A percentile compares a stretch with the other conserved stretches of the same genome.
Conservation (phyloP, 1,284 basidiomycete species). For the Schizophyllum amplum region DNA sequence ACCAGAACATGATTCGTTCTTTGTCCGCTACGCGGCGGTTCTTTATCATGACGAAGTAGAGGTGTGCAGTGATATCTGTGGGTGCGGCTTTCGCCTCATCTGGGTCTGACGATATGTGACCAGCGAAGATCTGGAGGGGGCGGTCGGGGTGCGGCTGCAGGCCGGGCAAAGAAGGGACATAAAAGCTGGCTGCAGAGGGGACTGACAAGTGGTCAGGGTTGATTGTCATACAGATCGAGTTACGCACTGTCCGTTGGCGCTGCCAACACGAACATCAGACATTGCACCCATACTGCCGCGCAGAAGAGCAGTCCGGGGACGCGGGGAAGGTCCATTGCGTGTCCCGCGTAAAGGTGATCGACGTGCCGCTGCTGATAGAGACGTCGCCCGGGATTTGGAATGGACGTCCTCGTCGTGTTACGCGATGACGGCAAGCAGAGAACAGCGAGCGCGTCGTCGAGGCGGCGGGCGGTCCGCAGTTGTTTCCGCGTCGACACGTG, state of each 20-base stretch:
- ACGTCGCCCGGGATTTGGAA: neutral
- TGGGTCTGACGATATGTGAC: slow-evolving; percentile 77
- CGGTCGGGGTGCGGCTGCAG: slow-evolving; percentile 62
- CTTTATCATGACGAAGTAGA: slow-evolving; percentile 89
- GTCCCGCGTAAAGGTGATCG: neutral
- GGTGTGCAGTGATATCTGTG: slow-evolving; percentile 63
- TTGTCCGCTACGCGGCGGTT: slow-evolving; percentile 83
- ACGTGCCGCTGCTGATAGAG: neutral
- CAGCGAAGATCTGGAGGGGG: slow-evolving; percentile 75
- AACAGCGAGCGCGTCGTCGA: neutral
- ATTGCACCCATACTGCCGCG: neutral
- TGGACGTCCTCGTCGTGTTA: neutral
- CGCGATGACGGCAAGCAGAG: neutral
- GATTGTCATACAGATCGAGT: neutral
- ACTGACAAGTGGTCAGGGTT: slow-evolving; percentile 27
- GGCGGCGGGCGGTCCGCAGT: neutral
- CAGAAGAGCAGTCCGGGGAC: neutral
- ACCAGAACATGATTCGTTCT: slow-evolving; percentile 91
- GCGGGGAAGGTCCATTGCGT: neutral
- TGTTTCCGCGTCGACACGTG: neutral
- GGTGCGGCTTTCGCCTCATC: slow-evolving; percentile 25
- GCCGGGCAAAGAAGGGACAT: slow-evolving; percentile 70
- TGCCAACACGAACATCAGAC: neutral
- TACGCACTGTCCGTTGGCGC: neutral
- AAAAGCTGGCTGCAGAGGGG: slow-evolving; percentile 79